A percentile compares a stretch with the other conserved stretches of the same genome.
phyloP scores from a whole-genome alignment of 2,329 filamentous ascomycete genomes.

The Talaromyces sp. region DNA sequence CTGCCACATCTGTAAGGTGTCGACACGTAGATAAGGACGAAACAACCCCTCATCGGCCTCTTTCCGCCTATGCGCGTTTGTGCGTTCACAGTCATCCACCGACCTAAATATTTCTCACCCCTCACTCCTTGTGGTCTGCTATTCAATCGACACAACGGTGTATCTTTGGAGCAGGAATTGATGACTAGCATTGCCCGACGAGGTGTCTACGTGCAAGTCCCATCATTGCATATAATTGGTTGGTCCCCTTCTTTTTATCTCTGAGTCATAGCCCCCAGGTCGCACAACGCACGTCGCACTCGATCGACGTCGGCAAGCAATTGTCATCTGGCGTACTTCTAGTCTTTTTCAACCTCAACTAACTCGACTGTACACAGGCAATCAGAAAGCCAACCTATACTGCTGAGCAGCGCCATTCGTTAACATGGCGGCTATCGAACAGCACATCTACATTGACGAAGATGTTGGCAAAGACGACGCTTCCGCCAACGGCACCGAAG shows the following conservation, averaged over 20 bases:
- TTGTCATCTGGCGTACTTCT: neutral
- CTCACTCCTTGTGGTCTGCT: neutral
- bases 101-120: neutral
- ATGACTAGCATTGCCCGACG: neutral
- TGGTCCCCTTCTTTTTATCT: slow-evolving; percentile 2
- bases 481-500: slow-evolving; percentile 63
- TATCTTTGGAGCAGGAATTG: neutral
- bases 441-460: slow-evolving; percentile 66
- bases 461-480: slow-evolving; percentile 69
- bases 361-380: neutral
- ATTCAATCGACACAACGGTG: neutral
- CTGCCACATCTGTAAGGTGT: slow-evolving; percentile 1
- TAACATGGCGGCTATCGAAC: slow-evolving; percentile 35
- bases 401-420: neutral
- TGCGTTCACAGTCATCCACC: slow-evolving; percentile 1
- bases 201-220: neutral
- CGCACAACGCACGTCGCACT: neutral
- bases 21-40: neutral
- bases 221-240: slow-evolving; percentile 3
- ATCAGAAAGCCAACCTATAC: neutral
- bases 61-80: slow-evolving; percentile 7
- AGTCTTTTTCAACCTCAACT: neutral
- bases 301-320: neutral
- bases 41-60: slow-evolving; percentile 4
- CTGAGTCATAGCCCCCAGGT: slow-evolving; percentile 2